Conservation (phyloP, 108 stramenopile species). For the Skeletonema potamos region DNA sequence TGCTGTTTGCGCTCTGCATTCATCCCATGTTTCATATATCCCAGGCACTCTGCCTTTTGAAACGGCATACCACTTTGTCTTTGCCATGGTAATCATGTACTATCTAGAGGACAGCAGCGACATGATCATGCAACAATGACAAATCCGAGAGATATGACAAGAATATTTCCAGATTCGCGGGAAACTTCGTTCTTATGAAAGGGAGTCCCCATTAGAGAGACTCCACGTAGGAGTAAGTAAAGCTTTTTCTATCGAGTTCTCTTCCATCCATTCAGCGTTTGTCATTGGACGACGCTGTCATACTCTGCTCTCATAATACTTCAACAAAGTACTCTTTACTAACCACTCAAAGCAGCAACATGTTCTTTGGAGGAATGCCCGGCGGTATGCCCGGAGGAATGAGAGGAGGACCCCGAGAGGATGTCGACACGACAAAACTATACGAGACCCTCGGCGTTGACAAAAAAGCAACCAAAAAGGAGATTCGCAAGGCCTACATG, state of each 20-base stretch:
- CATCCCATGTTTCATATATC: conserved; percentile 71
- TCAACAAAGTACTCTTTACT: too few species aligned
- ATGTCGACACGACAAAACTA: conserved; percentile 83
- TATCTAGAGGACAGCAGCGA: too few species aligned
- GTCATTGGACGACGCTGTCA: too few species aligned
- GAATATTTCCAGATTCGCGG: too few species aligned
- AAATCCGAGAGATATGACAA: too few species aligned
- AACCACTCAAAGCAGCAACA: conserved; percentile 7
- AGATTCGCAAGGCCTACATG: conserved; percentile 88
- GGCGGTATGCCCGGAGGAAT: conserved; percentile 63
- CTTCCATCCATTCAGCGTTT: too few species aligned
- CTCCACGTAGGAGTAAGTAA: too few species aligned
- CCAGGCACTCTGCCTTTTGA: conserved; percentile 61
- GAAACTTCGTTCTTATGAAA: too few species aligned
- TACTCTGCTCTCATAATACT: neutral
- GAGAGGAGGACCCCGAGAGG: conserved; percentile 40
- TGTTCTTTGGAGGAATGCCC: conserved; percentile 58
- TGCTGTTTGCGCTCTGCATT: conserved; percentile 69
- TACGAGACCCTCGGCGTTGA: conserved; percentile 84
- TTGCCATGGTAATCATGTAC: too few species aligned
- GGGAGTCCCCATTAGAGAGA: too few species aligned
- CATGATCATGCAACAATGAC: too few species aligned
- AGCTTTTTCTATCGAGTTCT: too few species aligned
- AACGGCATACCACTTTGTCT: conserved; percentile 71
- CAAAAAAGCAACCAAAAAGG: conserved; percentile 66